Base-by-base conservation (phyloP, 2,329 filamentous ascomycete species). In the Botrytis sinoallii region DNA sequence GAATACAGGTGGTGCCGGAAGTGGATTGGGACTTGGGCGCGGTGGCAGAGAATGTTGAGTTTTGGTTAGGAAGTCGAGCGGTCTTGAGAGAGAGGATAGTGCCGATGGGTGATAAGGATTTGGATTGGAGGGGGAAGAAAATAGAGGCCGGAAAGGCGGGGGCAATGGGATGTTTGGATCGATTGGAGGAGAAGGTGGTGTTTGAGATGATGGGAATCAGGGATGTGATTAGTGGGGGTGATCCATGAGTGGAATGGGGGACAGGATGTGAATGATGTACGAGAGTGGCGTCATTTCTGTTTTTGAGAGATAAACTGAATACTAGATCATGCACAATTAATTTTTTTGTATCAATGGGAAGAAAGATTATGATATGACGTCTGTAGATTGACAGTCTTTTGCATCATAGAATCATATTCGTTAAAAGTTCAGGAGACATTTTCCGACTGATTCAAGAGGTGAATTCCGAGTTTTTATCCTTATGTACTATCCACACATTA, bases 1-100 rank as follows among this genome's bases (percentile, higher is more conserved):
- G 92, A 68, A 87, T 87, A n/a, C 89, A 91, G 35, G 91, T 94
- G 38, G 90, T 98, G 1, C 88, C 91, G 22, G 85, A 88, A 14
- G 86, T 98, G 10, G 86, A 89, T 70, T 97, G 93, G 91, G 93
- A 98, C 80, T 86, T 88, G 20, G 86, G 87, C 0, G 86, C 86
- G 2, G 87, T 97, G 65, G 87, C 92, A 76, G 95, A 97, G 81
- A 94, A 96, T 78, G 89, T 97, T 8, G 93, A 97, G 77, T 93
- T 92, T 77, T 93, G 93, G 87, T 84, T 98, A 52, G 87, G 89
- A 42, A 90, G 90, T 71, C 87, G 90, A 74, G 89, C 89, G 77
- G 84, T 91, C 72, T 84, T 98, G 73, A 87, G 91, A 70, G 91
- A 93, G 76, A 87, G 92, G 42, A 88, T 97, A 66, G 85, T 95